A percentile compares a stretch with the other conserved stretches of the same genome.
These are phyloP conservation scores for Boletus eberwhitei DNA, from an alignment of 768 basidiomycete species.

Conservation along the genomic window DNA sequence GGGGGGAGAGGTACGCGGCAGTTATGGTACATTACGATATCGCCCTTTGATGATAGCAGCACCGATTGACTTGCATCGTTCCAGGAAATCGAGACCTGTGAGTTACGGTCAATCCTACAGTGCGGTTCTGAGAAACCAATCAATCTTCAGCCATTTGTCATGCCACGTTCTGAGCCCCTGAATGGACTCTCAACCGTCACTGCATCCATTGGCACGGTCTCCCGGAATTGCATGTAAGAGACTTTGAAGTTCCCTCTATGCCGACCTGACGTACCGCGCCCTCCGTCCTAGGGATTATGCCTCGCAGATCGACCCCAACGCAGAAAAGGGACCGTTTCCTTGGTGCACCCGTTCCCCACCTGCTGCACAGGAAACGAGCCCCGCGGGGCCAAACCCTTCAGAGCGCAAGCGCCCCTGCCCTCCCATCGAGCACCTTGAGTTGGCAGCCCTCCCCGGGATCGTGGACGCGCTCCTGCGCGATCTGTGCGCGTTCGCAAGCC, in stretches of 20 bases:
- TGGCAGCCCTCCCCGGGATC: not conserved
- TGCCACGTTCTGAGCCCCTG: not conserved
- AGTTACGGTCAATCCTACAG: not conserved
- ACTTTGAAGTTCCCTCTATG: not conserved
- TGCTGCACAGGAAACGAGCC: not conserved
- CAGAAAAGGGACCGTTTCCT: slow-evolving; percentile 2
- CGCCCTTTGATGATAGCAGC: not conserved
- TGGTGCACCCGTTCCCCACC: not conserved
- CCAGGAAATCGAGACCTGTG: slow-evolving; percentile 10
- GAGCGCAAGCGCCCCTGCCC: not conserved
- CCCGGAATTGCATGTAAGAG: slow-evolving; percentile 6
- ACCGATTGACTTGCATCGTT: not conserved
- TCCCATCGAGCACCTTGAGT: not conserved
- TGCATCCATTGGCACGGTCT: slow-evolving; percentile 2
- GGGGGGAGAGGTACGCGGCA: not conserved
- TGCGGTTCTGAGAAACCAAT: not conserved
- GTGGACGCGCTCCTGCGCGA: slow-evolving; percentile 7
- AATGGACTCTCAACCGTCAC: slow-evolving; percentile 2
- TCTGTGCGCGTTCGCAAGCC: slow-evolving; percentile 6
- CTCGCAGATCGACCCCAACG: not conserved
- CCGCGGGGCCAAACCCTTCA: not conserved
- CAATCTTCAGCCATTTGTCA: not conserved
- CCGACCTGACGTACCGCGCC: not conserved
- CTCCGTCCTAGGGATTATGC: slow-evolving; percentile 4
- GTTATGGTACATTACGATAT: not conserved